Evolutionary conservation across 208 protist genomes (phyloP).

Genomic region (Dictyostelium gargantuum): DNA sequence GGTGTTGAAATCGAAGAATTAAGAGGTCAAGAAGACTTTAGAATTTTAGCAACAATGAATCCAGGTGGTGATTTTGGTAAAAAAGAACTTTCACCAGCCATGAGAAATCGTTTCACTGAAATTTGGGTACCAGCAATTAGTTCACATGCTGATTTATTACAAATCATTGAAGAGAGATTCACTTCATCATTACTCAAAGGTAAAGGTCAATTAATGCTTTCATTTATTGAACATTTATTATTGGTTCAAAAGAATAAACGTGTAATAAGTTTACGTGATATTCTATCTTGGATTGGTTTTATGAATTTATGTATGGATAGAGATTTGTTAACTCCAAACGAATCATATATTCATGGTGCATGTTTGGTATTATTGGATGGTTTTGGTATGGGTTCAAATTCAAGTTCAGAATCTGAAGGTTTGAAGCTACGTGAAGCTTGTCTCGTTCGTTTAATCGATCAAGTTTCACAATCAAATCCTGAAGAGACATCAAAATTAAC

Average conservation of each 20-base stretch:
- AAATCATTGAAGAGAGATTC: slow-evolving; percentile 92
- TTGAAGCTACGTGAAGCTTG: neutral
- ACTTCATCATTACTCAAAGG: slow-evolving; percentile 15
- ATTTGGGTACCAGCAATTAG: slow-evolving; percentile 97
- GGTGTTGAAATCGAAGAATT: slow-evolving; percentile 84
- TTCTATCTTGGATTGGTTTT: slow-evolving; percentile 96
- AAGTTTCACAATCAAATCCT: neutral
- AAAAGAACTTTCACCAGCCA: slow-evolving; percentile 99
- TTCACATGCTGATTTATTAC: slow-evolving; percentile 90
- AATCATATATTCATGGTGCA: slow-evolving; percentile 95
- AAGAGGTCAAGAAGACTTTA: slow-evolving; percentile 90
- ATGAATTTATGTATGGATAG: slow-evolving; percentile 81
- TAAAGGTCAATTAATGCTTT: slow-evolving; percentile 69
- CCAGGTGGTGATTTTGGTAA: slow-evolving; percentile 99
- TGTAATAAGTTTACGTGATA: slow-evolving; percentile 85
- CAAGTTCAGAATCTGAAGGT: slow-evolving; percentile 8
- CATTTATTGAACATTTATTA: slow-evolving; percentile 82
- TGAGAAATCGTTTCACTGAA: slow-evolving; percentile 99
- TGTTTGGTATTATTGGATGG: slow-evolving; percentile 96
- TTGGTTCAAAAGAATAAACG: slow-evolving; percentile 68
- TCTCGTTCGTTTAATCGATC: neutral
- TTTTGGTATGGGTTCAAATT: slow-evolving; percentile 79
- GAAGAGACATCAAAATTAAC: neutral
- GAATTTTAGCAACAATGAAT: slow-evolving; percentile 99
- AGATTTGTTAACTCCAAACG: neutral